Evolutionary conservation across 441 rosid species (phyloP).

Genomic region (Rhodomyrtus psidioides): DNA sequence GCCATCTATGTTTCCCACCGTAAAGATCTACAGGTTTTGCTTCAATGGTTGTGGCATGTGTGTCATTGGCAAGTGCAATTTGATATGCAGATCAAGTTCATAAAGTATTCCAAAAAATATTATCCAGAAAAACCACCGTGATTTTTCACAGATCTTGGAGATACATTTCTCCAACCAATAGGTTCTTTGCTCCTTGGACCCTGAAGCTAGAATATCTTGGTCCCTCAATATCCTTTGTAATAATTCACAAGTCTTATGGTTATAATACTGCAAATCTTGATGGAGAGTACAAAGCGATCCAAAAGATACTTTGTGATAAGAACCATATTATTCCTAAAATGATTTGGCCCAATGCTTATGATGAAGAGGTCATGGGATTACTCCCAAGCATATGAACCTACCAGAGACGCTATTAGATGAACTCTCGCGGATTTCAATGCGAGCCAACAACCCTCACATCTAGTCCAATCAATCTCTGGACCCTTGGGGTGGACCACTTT

Average conservation of each 20-base stretch:
- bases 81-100: background rate
- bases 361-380: too few relatives aligned
- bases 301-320: too few relatives aligned
- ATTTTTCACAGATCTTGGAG: background rate
- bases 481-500: background rate
- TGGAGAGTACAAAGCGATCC: background rate
- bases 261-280: background rate
- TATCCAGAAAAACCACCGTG: background rate
- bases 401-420: too few relatives aligned
- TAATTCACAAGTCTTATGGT: background rate
- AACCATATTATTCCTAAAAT: background rate
- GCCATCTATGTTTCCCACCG: background rate
- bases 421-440: too few relatives aligned
- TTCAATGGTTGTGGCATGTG: background rate
- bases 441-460: too few relatives aligned
- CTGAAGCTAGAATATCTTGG: background rate
- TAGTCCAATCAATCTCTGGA: background rate
- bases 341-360: background rate
- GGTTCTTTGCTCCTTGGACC: background rate
- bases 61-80: background rate
- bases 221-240: background rate
- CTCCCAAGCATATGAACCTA: too few relatives aligned
- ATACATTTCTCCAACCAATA: background rate
- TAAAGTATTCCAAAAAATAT: background rate
- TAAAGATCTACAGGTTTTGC: too few relatives aligned